Base-by-base conservation (phyloP, 208 protist species). In the Trypanosoma melophagium region DNA sequence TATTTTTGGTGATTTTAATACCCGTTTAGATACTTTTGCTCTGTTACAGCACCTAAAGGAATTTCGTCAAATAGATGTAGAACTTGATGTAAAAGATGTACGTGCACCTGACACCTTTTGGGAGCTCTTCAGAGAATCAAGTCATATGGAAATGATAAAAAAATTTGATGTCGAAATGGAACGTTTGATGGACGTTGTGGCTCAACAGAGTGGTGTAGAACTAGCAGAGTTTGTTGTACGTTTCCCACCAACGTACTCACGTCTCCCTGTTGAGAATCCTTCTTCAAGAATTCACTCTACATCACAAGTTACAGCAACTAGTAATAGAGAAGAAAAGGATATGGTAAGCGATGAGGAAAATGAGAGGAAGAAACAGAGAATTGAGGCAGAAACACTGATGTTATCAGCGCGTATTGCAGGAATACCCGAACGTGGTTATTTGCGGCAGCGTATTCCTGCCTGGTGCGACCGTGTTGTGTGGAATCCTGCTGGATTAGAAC, bases 401-500 rank as follows among this genome's bases (percentile, higher is more conserved):
- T 5, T 73, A 13, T 44, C 44, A 28, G n/a, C 60, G n/a, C 56
- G 64, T 1, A 62, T 68, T 14, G 45, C 60, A 10, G 40, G 38
- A 8, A n/a, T 63, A 19, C 52, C 53, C 1, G 57, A 60, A 12
- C 62, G 71, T 44, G 78, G 66, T 38, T 92, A 82, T 51, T 19
- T 25, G 12, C 79, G 73, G 25, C 35, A 69, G 31, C 82, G 89
- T n/a, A 54, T 92, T 44, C 86, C 89, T 8, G 89, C 89, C 22
- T 95, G 89, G 89, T 95, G 89, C 61, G 89, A 95, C 62, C 81
- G 89, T n/a, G 73, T 95, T 17, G 50, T 89, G 3, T 93, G 89
- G 66, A 95, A 91, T 55, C 76, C 87, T 19, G 74, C 89, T 7
- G 86, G 75, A 1, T 71, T 92, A 38, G 86, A 91, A 62, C 70